A percentile compares a stretch with the other conserved stretches of the same genome.
These are phyloP conservation scores for Sherardia arvensis DNA, from an alignment of 257 asterid species.

Conservation along the genomic window DNA sequence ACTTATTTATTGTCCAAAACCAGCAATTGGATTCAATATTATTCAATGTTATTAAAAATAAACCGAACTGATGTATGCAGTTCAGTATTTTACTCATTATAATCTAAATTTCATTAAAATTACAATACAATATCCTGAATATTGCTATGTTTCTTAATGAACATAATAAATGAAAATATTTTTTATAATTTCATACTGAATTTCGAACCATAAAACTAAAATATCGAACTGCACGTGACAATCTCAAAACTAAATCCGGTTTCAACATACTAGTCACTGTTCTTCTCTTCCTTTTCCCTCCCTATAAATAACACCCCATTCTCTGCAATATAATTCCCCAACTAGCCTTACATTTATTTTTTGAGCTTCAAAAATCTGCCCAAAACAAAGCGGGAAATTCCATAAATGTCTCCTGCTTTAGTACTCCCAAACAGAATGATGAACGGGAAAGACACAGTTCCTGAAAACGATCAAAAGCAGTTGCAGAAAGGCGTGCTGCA, in stretches of 20 bases:
- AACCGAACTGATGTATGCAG: too few species aligned
- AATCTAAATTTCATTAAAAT: too few species aligned
- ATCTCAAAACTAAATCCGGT: too few species aligned
- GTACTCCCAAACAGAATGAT: slow-evolving; percentile 12
- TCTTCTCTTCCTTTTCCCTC: background rate
- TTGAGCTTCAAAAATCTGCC: background rate
- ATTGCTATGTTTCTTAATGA: too few species aligned
- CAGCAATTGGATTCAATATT: slow-evolving; percentile 7
- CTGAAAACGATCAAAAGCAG: slow-evolving; percentile 19
- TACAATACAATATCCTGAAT: too few species aligned
- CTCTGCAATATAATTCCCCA: background rate
- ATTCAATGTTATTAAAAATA: too few species aligned
- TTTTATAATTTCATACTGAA: too few species aligned
- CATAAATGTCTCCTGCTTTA: slow-evolving; percentile 53
- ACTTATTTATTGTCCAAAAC: slow-evolving; percentile 24
- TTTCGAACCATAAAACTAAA: too few species aligned
- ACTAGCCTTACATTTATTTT: background rate
- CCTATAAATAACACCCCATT: slow-evolving; percentile 26
- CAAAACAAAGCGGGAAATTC: background rate
- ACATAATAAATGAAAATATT: too few species aligned
- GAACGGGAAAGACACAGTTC: too few species aligned
- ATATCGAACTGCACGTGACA: too few species aligned
- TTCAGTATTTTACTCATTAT: too few species aligned
- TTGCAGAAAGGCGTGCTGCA: slow-evolving; percentile 68
- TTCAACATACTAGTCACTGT: slow-evolving; percentile 22